These are phyloP conservation scores for Heimioporus sp. DNA, from an alignment of 768 basidiomycete species.

Conservation along the genomic window DNA sequence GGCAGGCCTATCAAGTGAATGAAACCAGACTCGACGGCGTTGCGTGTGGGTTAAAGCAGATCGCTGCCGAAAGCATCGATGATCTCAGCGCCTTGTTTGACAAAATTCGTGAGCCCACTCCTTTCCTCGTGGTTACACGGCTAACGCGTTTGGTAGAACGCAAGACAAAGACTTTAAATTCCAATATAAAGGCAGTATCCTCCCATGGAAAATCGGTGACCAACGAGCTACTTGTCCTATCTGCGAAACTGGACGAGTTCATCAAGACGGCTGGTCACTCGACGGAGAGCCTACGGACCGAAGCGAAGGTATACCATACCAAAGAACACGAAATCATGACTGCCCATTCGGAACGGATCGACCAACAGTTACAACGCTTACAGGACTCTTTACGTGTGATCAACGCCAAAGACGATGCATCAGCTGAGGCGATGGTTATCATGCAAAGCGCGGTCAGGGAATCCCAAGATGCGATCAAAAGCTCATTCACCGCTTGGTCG, in stretches of 20 bases:
- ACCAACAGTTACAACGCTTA: conserved; percentile 54
- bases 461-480: conserved; percentile 51
- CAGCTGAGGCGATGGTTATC: conserved; percentile 48
- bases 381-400: conserved; percentile 53
- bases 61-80: conserved; percentile 62
- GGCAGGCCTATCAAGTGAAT: conserved; percentile 73
- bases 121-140: background rate
- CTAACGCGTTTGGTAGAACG: conserved; percentile 53
- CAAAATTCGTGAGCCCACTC: conserved; percentile 67
- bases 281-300: conserved; percentile 50
- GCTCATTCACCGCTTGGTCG: conserved; percentile 55
- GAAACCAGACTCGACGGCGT: conserved; percentile 72
- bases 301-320: conserved; percentile 54
- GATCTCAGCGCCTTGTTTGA: conserved; percentile 74
- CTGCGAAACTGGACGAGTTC: conserved; percentile 60
- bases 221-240: conserved; percentile 50
- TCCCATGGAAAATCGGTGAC: conserved; percentile 60
- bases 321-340: conserved; percentile 56
- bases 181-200: conserved; percentile 65
- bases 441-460: conserved; percentile 52
- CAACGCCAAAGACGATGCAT: conserved; percentile 52
- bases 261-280: conserved; percentile 53
- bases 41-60: conserved; percentile 63
- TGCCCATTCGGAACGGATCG: conserved; percentile 50
- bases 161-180: conserved; percentile 57